Evolutionary conservation across 2,329 filamentous ascomycete species (phyloP).

Genomic region (Hysterium pulicare): DNA sequence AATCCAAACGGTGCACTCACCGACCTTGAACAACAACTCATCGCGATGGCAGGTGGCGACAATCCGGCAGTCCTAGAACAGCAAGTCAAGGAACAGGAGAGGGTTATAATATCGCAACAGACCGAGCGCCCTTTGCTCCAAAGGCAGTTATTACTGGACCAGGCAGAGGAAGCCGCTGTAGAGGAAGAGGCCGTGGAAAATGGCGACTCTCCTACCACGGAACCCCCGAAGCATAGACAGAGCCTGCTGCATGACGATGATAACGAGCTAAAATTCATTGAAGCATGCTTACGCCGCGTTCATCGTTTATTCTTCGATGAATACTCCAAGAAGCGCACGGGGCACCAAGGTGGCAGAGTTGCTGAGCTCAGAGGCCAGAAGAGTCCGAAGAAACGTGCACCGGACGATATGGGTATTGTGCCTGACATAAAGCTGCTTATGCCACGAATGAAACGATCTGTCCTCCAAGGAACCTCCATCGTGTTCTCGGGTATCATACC

Average conservation of each 20-base stretch:
- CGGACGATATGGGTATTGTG: slow-evolving; percentile 57
- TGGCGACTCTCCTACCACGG: slow-evolving; percentile 31
- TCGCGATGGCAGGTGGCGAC: slow-evolving; percentile 71
- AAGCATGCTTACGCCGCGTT: slow-evolving; percentile 70
- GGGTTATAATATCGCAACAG: slow-evolving; percentile 81
- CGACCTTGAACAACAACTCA: slow-evolving; percentile 69
- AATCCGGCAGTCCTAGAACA: slow-evolving; percentile 66
- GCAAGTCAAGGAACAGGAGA: slow-evolving; percentile 82
- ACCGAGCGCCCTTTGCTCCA: slow-evolving; percentile 85
- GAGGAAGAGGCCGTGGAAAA: slow-evolving; percentile 44
- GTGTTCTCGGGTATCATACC: slow-evolving; percentile 91
- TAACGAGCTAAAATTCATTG: slow-evolving; percentile 71
- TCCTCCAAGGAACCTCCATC: slow-evolving; percentile 71
- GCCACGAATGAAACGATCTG: slow-evolving; percentile 71
- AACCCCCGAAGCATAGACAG: slow-evolving; percentile 55
- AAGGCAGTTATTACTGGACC: slow-evolving; percentile 86
- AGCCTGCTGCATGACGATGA: slow-evolving; percentile 87
- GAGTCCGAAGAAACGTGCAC: slow-evolving; percentile 45
- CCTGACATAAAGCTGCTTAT: slow-evolving; percentile 87
- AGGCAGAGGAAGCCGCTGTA: slow-evolving; percentile 63
- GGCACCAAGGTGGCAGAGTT: slow-evolving; percentile 44
- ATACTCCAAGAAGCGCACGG: slow-evolving; percentile 60
- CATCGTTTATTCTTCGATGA: slow-evolving; percentile 79
- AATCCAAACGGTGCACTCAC: slow-evolving; percentile 47
- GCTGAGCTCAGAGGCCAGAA: slow-evolving; percentile 52